Base-by-base conservation (phyloP, 1,139 yeast genomes). In the Kodamaea alishanica region DNA sequence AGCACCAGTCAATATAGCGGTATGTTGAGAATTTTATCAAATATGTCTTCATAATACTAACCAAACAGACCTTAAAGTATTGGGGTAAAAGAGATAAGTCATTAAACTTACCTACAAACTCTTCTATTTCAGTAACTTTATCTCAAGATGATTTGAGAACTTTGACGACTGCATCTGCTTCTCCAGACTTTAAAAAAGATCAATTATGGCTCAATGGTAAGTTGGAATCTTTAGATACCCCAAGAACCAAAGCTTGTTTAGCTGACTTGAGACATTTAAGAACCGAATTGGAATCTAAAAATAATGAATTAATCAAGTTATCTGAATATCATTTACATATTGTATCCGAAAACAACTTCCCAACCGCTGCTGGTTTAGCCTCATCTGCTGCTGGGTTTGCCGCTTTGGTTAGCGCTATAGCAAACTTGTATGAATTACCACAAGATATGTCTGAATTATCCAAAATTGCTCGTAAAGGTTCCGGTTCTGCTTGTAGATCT, bases 321-420 rank as follows among this genome's bases (percentile, higher is more conserved):
- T 76, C 95, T 31, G 53, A 69, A 24, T 81, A 75, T 75, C 73
- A 76, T 41, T 70, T 92, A 43, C 90, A 84, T 55, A 85, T 92
- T 51, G 95, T 87, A 5, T 83, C 95, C 15, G 96, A 88, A 60
- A 92, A 92, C 70, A 94, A 94, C 66, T 92, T 92, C 74, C 99
- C 99, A 37, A 92, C 98, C 23, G 98, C 98, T 29, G 98, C 98
- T 10, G 98, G 98, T 2, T 76, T 92, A 50, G 98, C 98, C 0
- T 88, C 97, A 1, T 85, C 96, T 6, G 98, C 98, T 8, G 97
- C 97, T 8, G 99, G 99, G 0, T 90, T 89, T 63, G 97, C 98
- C 35, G 98, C 98, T 5, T 74, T 92, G 48, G 95, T 92, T 26
- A 78, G 79, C 35, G 89, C 97, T 24, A 79, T 92, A 55, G 90